Evolutionary conservation across 441 rosid species (phyloP).

Genomic region (Codiaeum variegatum): DNA sequence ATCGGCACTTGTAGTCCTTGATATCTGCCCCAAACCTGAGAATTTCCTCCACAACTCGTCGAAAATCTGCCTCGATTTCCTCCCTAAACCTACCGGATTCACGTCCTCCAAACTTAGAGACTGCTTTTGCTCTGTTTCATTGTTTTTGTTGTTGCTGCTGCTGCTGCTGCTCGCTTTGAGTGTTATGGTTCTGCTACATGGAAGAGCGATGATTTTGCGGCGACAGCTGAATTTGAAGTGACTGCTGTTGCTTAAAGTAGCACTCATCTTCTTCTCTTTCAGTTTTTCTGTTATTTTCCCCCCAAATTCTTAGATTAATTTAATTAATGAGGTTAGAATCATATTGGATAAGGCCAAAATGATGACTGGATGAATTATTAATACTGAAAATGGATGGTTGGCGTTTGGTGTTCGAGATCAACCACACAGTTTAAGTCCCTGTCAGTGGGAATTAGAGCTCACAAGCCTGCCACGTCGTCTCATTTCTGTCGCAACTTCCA

Average conservation of each 20-base stretch:
- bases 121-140: constrained; percentile 21
- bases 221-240: constrained; percentile 8
- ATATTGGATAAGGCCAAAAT: too few species aligned
- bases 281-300: too few species aligned
- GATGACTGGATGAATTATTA: not conserved
- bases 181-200: not conserved
- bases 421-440: too few species aligned
- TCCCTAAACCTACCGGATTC: constrained; percentile 84
- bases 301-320: not conserved
- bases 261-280: not conserved
- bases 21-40: constrained; percentile 90
- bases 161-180: constrained; percentile 16
- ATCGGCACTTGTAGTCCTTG: constrained; percentile 70
- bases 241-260: constrained; percentile 11
- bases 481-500: too few species aligned
- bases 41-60: constrained; percentile 96
- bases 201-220: not conserved
- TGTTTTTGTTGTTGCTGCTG: constrained; percentile 5
- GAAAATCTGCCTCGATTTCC: constrained; percentile 82
- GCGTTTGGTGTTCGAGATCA: not conserved
- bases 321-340: not conserved
- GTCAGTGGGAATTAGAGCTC: constrained; percentile 12
- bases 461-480: constrained; percentile 12
- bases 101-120: constrained; percentile 71
- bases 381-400: not conserved